Conservation (phyloP, 148 eudicot genomes). For the Persicaria tinctoria region DNA sequence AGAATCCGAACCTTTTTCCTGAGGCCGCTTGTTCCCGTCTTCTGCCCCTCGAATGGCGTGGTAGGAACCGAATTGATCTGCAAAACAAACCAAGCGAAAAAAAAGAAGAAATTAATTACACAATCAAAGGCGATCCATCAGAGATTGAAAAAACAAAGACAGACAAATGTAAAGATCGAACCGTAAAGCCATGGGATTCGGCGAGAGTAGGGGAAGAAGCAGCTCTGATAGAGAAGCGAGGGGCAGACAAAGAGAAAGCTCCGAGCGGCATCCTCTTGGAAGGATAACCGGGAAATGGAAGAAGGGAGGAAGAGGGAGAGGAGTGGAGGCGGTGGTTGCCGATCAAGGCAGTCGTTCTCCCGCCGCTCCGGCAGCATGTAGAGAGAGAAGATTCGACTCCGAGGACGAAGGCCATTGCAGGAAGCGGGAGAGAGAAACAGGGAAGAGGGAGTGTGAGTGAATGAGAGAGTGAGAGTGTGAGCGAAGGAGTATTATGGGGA, state of each 20-base stretch:
- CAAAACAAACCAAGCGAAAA: not conserved
- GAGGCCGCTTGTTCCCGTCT: slow-evolving; percentile 94
- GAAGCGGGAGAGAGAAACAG: slow-evolving; percentile 2
- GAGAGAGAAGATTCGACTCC: slow-evolving; percentile 17
- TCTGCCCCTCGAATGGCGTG: slow-evolving; percentile 79
- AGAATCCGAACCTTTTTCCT: slow-evolving; percentile 62
- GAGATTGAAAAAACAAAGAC: not conserved
- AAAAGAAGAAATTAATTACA: not conserved
- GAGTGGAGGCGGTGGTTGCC: slow-evolving; percentile 9
- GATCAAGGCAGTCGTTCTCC: not conserved
- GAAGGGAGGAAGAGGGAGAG: slow-evolving; percentile 18
- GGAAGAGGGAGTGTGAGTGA: not conserved
- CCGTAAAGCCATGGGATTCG: slow-evolving; percentile 47
- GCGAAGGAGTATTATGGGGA: not conserved
- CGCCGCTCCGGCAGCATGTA: slow-evolving; percentile 10
- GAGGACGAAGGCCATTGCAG: slow-evolving; percentile 30
- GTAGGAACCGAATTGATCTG: slow-evolving; percentile 72
- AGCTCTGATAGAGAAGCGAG: slow-evolving; percentile 27
- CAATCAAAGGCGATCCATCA: not conserved
- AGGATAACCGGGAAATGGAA: not conserved
- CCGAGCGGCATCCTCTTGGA: slow-evolving; percentile 8
- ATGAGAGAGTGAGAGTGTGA: too few species aligned
- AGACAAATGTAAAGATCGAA: not conserved
- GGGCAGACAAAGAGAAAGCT: slow-evolving; percentile 6
- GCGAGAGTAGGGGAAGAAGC: slow-evolving; percentile 35